Percentiles rank a stretch among this genome's conserved stretches.
These are phyloP conservation scores for Monosporascus ibericus DNA, from an alignment of 2,329 filamentous ascomycete species.

Conservation along the genomic window DNA sequence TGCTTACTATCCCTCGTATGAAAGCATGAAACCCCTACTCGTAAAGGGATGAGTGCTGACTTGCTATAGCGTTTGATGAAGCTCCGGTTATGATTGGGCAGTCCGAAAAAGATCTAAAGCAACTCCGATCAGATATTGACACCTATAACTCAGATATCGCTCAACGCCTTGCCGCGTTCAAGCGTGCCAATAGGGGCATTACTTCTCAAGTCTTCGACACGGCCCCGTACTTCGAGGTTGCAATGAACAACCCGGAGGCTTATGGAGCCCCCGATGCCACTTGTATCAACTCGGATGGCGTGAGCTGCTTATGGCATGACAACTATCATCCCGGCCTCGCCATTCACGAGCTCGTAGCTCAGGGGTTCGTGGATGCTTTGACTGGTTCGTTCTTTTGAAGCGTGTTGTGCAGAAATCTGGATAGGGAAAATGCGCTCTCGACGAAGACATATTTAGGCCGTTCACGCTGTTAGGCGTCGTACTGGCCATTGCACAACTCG, in stretches of 20 bases:
- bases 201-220: constrained; percentile 13
- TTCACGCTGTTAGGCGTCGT: too few relatives aligned
- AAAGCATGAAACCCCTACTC: background rate
- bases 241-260: constrained; percentile 12
- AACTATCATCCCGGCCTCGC: constrained; percentile 13
- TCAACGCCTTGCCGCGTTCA: constrained; percentile 9
- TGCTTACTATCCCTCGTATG: constrained; percentile 13
- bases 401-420: too few relatives aligned
- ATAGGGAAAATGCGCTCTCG: too few relatives aligned
- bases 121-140: constrained; percentile 11
- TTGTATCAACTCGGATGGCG: constrained; percentile 11
- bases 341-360: constrained; percentile 11
- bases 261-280: constrained; percentile 15
- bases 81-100: constrained; percentile 10
- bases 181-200: constrained; percentile 5
- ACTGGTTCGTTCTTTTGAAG: constrained; percentile 8
- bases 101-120: background rate
- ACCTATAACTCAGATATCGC: constrained; percentile 11
- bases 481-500: too few relatives aligned
- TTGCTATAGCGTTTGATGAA: constrained; percentile 10
- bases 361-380: constrained; percentile 9
- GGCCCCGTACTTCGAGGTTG: constrained; percentile 6
- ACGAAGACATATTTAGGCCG: too few relatives aligned
- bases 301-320: constrained; percentile 14
- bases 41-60: background rate